Conservation (phyloP, 2,329 filamentous ascomycete genomes). For the Ophiostoma montium region DNA sequence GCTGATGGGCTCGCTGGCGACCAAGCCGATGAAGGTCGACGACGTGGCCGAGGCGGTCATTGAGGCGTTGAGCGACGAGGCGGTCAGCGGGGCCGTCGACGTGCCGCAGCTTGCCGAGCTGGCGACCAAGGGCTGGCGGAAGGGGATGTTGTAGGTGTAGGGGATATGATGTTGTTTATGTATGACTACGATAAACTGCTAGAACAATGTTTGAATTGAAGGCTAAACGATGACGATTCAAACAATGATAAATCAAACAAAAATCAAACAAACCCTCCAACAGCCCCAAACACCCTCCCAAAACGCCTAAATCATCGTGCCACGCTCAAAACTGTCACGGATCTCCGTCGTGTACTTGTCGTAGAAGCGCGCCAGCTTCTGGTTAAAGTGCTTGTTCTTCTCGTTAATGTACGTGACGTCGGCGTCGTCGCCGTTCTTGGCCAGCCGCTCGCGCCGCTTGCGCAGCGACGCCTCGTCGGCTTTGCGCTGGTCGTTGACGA, state of each 20-base stretch:
- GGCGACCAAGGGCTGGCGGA: conserved; percentile 74
- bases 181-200: too few species aligned
- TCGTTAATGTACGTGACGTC: conserved; percentile 99
- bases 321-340: conserved; percentile 90
- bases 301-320: conserved; percentile 73
- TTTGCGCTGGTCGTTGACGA: conserved; percentile 76
- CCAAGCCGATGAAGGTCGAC: conserved; percentile 80
- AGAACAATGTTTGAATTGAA: too few species aligned
- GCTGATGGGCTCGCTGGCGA: conserved; percentile 68
- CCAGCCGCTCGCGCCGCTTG: conserved; percentile 69
- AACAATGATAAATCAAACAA: too few species aligned
- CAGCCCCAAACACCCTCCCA: too few species aligned
- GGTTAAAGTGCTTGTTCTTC: conserved; percentile 99
- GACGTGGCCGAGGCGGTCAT: conserved; percentile 79
- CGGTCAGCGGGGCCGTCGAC: conserved; percentile 61
- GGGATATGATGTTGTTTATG: too few species aligned
- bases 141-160: conserved; percentile 73
- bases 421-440: conserved; percentile 65
- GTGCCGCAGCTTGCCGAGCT: conserved; percentile 67
- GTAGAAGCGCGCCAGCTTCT: conserved; percentile 90
- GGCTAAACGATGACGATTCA: too few species aligned
- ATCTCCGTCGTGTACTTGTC: conserved; percentile 98
- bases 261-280: too few species aligned
- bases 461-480: conserved; percentile 77
- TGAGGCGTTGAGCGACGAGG: conserved; percentile 66